phyloP scores from a whole-genome alignment of 1,284 basidiomycete genomes.

The Erythrobasidium hasegawianum region DNA sequence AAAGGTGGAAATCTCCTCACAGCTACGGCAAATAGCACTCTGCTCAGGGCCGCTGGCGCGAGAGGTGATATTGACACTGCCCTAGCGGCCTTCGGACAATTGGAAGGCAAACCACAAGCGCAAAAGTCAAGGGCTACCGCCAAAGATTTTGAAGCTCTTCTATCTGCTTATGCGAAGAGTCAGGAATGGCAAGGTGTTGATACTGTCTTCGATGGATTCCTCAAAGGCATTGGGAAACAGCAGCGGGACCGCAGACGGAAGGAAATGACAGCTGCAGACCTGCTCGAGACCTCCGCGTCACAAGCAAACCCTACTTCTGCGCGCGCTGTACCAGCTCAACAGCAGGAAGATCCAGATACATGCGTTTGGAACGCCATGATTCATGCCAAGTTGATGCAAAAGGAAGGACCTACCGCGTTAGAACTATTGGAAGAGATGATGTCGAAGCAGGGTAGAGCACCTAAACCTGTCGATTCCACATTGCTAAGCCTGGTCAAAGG shows the following conservation, averaged over 20 bases:
- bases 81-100: slow-evolving; percentile 13
- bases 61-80: slow-evolving; percentile 31
- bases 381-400: slow-evolving; percentile 10
- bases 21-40: not conserved
- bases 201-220: slow-evolving; percentile 27
- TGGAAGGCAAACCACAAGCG: slow-evolving; percentile 15
- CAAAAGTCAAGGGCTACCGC: not conserved
- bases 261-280: not conserved
- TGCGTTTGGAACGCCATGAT: slow-evolving; percentile 25
- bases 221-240: slow-evolving; percentile 2
- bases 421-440: slow-evolving; percentile 28
- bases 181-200: slow-evolving; percentile 6
- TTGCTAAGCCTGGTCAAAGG: slow-evolving; percentile 13
- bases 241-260: not conserved
- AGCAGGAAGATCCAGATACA: not conserved
- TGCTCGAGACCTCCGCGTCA: not conserved
- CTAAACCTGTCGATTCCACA: slow-evolving; percentile 8
- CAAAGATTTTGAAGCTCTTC: slow-evolving; percentile 8
- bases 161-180: slow-evolving; percentile 17
- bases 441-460: not conserved
- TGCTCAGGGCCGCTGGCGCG: slow-evolving; percentile 3
- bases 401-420: slow-evolving; percentile 6
- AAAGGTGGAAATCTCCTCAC: not conserved
- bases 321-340: not conserved
- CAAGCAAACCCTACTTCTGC: not conserved